Base-by-base conservation (phyloP, 2,329 filamentous ascomycete genomes). In the Apiospora hydei region DNA sequence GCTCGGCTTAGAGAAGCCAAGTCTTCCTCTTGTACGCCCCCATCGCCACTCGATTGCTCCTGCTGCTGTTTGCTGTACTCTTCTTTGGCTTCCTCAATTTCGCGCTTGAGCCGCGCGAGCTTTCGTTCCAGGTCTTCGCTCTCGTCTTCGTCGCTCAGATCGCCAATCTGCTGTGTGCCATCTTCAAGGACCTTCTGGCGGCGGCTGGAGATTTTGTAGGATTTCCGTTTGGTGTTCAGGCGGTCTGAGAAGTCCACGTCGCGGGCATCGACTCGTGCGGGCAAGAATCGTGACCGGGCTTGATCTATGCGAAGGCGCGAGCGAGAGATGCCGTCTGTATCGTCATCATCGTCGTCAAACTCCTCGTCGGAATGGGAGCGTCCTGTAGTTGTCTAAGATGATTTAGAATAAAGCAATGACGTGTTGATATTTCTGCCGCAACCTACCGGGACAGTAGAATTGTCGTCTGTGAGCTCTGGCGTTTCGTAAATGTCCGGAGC, bases 401-500 rank as follows among this genome's bases (percentile, higher is more conserved):
- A 34, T 38, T 44, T 70, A 47, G 44, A 70, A 24, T 30, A 44
- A 66, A 8, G 69, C 71, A 76, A 79, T 71, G 78, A 71, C 51
- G 64, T 51, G 5, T 2, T 21, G 6, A 3, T 34, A 38, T 53
- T 14, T 30, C 11, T 53, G 66, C 16, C 64, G 41, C 16, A 82
- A 64, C 89, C 82, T 85, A 96, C 94, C 71, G 92, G 93, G 72
- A 95, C 85, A 67, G 95, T 98, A 30, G 95, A 97, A 75, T 91
- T 93, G 82, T 97, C 95, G 80, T 98, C 94, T 71, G 93, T 96
- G 76, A 98, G 86, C 71, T 97, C 95, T 76, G 96, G 95, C 21
- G 96, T 98, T 84, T 98, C 96, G 86, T 98, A 98, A 78, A 98
- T 94, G 80, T 98, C 96, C 76, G 95, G 95, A 41, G 95, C 95